phyloP scores from a whole-genome alignment of 176 grass and related monocot species.

The Aechmea fasciata region DNA sequence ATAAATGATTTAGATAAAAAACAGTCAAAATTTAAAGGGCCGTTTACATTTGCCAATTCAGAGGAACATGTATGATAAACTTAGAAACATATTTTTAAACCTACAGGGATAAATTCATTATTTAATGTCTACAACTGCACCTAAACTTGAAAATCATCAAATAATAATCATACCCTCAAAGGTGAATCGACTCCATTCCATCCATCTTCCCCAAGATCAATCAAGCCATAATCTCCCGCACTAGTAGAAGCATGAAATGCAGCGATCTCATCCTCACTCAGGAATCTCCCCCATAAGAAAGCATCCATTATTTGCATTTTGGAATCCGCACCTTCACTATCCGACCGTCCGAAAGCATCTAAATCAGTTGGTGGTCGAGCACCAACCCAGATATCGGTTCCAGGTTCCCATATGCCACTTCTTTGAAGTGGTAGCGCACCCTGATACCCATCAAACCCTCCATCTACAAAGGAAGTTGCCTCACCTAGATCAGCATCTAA shows the following conservation, averaged over 20 bases:
- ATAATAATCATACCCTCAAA: slow-evolving; percentile 47
- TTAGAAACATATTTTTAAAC: too few species aligned
- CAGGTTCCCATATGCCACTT: slow-evolving; percentile 64
- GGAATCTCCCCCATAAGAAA: slow-evolving; percentile 85
- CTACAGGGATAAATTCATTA: too few species aligned
- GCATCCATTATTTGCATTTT: slow-evolving; percentile 99
- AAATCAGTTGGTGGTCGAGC: slow-evolving; percentile 79
- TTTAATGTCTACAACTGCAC: too few species aligned
- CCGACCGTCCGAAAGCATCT: slow-evolving; percentile 97
- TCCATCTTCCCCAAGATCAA: slow-evolving; percentile 65
- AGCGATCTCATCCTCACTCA: slow-evolving; percentile 91
- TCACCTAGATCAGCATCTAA: slow-evolving; percentile 91
- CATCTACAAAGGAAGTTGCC: slow-evolving; percentile 89
- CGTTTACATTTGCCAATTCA: too few species aligned
- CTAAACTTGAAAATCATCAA: background rate
- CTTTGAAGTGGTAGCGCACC: slow-evolving; percentile 64
- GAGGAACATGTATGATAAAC: too few species aligned
- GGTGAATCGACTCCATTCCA: slow-evolving; percentile 82
- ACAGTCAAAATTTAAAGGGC: too few species aligned
- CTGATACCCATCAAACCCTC: slow-evolving; percentile 85
- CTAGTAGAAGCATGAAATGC: slow-evolving; percentile 53
- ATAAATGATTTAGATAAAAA: too few species aligned
- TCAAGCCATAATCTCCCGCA: slow-evolving; percentile 59
- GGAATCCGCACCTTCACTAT: slow-evolving; percentile 83
- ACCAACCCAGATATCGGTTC: slow-evolving; percentile 87